Evolutionary conservation across 768 basidiomycete genomes (phyloP), one percentile per base, ranked within the genome.

Genomic region (Mrakia blollopis): DNA sequence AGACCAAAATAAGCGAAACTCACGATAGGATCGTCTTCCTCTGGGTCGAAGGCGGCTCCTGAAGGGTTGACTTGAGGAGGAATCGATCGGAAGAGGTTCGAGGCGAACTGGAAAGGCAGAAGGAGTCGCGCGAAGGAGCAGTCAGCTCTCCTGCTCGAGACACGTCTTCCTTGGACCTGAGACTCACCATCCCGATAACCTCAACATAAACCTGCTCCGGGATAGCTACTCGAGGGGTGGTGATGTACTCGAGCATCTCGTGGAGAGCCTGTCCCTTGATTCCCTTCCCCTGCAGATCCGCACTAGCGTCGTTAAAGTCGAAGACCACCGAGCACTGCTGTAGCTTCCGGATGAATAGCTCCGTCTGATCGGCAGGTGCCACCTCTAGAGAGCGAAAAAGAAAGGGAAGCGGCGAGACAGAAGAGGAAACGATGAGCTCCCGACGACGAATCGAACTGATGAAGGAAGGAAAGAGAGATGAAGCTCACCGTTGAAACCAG

Each of bases 161-260:
- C 47, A 18, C 47, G 47, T 50, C 16, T 50, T 21, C 14, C 0
- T 21, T 3, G 13, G 18, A 50, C 13, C n/a, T 7, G 13, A 16
- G 16, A 50, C 47, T 79, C 80, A 93, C 96, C 97, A 98, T 99
- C 84, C 90, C 91, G 79, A 98, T 92, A 78, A 99, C 96, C 87
- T 98, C 97, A 75, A 97, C 97, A 89, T 99, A 99, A 89, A 98
- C 87, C 81, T 87, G 89, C 84, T 99, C 97, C 60, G 94, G 95
- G 83, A 99, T 95, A 81, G 98, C 94, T 78, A 92, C 92, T 77
- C 94, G 89, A 84, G 96, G 94, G 39, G 92, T 93, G 77, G 95
- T 98, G 84, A 99, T 97, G 83, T 98, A 98, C 83, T 99, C 97
- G 82, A 99, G 87, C 92, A 99, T 93, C 86, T 99, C 97, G 80